A percentile compares a stretch with the other conserved stretches of the same genome.
Evolutionary conservation across 2,329 filamentous ascomycete genomes (phyloP).

Genomic region (Magnaporthales sp.): DNA sequence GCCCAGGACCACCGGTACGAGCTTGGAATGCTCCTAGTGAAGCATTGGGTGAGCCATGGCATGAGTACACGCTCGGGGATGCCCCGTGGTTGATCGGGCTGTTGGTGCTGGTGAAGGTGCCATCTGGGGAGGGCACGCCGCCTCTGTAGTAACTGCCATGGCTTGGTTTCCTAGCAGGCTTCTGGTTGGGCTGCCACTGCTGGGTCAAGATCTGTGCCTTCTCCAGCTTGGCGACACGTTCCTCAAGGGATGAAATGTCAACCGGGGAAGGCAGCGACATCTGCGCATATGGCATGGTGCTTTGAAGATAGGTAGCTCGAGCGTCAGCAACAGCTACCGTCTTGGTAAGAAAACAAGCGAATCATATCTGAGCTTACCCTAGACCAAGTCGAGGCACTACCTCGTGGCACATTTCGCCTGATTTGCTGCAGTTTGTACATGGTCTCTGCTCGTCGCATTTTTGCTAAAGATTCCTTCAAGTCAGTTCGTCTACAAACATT

Average conservation of each 20-base stretch:
- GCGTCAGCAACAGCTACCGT: background rate
- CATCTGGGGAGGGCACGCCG: background rate
- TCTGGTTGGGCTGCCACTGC: background rate
- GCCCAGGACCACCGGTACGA: background rate
- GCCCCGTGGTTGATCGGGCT: background rate
- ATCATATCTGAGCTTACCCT: background rate
- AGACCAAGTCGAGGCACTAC: conserved; percentile 2
- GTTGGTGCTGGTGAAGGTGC: background rate
- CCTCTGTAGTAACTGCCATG: background rate
- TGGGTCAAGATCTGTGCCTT: background rate
- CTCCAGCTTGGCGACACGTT: conserved; percentile 4
- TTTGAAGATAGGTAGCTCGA: background rate
- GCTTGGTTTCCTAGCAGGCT: background rate
- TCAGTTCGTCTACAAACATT: background rate
- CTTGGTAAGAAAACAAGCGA: background rate
- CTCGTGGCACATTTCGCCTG: background rate
- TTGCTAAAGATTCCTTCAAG: background rate
- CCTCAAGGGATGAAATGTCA: conserved; percentile 4
- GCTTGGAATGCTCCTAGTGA: background rate
- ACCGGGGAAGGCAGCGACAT: background rate
- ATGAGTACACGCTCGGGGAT: background rate
- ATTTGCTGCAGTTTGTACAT: conserved; percentile 3
- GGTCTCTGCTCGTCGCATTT: conserved; percentile 6
- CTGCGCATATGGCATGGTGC: background rate
- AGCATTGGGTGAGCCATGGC: background rate